These are phyloP conservation scores for Hymenotorrendiella dingleyae DNA, from an alignment of 2,329 filamentous ascomycete genomes.

Conservation along the genomic window DNA sequence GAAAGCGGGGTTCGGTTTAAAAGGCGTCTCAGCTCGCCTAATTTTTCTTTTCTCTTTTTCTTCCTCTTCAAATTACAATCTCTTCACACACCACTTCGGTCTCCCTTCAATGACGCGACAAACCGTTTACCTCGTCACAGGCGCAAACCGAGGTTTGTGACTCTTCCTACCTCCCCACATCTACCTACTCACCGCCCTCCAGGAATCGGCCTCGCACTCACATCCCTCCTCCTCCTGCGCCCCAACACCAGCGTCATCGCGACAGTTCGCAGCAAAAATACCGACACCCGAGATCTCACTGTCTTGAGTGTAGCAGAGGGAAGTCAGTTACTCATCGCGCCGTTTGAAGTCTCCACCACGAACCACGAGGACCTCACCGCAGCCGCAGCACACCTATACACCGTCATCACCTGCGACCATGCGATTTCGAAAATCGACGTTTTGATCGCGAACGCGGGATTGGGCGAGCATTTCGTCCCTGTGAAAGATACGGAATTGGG, in stretches of 20 bases:
- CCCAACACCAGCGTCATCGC: slow-evolving; percentile 36
- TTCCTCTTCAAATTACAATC: background rate
- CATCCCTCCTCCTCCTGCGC: slow-evolving; percentile 31
- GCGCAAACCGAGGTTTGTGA: slow-evolving; percentile 23
- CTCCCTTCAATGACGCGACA: slow-evolving; percentile 14
- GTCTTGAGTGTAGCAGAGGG: slow-evolving; percentile 11
- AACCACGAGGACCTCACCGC: slow-evolving; percentile 9
- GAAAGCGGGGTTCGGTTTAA: too few relatives aligned
- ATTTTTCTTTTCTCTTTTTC: background rate
- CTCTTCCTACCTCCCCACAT: background rate
- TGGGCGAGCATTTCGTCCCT: slow-evolving; percentile 28
- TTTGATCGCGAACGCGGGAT: slow-evolving; percentile 46
- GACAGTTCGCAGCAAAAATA: slow-evolving; percentile 30
- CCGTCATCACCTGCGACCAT: background rate
- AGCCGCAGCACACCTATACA: slow-evolving; percentile 3
- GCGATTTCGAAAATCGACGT: slow-evolving; percentile 40
- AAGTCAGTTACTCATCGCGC: slow-evolving; percentile 35
- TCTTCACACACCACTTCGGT: background rate
- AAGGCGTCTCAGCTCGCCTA: too few relatives aligned
- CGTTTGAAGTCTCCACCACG: slow-evolving; percentile 27
- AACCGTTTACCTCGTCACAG: slow-evolving; percentile 24
- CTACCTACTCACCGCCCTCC: slow-evolving; percentile 14
- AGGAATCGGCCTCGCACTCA: slow-evolving; percentile 32
- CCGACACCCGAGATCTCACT: slow-evolving; percentile 24
- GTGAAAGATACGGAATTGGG: slow-evolving; percentile 30